Evolutionary conservation across 1,139 yeast genomes (phyloP).

Genomic region (Tardiomyces depauwii): DNA sequence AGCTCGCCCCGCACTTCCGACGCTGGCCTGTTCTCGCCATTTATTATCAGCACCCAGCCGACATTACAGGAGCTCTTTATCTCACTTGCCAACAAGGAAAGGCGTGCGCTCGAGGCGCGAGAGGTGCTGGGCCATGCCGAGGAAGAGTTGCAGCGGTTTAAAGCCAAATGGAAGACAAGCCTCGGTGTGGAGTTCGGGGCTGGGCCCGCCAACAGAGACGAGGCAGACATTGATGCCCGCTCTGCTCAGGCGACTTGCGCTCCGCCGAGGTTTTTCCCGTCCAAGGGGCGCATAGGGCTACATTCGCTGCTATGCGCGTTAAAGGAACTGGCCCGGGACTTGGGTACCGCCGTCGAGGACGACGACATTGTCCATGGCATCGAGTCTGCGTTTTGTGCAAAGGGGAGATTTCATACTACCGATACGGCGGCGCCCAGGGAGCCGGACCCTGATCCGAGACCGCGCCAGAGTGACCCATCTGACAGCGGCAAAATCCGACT

Average conservation of each 20-base stretch:
- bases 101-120: constrained; percentile 26
- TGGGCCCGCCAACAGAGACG: background rate
- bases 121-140: constrained; percentile 15
- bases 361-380: background rate
- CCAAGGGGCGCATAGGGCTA: background rate
- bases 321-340: background rate
- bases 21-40: background rate
- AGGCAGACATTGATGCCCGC: background rate
- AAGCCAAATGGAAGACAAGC: constrained; percentile 1
- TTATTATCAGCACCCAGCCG: background rate
- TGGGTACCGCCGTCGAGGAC: background rate
- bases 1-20: background rate
- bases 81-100: constrained; percentile 25
- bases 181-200: background rate
- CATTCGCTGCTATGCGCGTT: background rate
- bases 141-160: constrained; percentile 7
- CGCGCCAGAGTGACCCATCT: too few species aligned
- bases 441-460: too few species aligned
- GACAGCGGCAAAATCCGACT: too few species aligned
- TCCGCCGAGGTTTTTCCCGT: background rate
- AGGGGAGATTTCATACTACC: too few species aligned
- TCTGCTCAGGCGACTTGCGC: background rate
- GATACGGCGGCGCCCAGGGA: too few species aligned
- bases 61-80: constrained; percentile 23
- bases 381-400: background rate